Conservation (phyloP, 495 filamentous ascomycete species). For the Glonium stellatum region DNA sequence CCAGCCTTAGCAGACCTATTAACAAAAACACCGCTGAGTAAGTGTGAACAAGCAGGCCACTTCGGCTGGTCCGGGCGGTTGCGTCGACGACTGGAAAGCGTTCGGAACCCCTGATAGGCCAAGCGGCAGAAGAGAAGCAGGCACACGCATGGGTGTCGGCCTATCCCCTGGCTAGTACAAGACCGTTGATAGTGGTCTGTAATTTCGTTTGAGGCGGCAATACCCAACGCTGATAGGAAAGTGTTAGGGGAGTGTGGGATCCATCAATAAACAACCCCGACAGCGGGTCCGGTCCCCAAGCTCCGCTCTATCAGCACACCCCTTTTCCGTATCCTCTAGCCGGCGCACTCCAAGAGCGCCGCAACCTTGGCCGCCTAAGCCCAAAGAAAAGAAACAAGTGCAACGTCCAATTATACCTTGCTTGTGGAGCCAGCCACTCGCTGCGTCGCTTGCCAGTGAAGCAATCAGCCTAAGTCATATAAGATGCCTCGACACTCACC, state of each 20-base stretch:
- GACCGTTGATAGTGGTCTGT: conserved; percentile 11
- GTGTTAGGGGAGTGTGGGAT: conserved; percentile 6
- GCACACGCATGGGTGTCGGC: neutral
- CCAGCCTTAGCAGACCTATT: neutral
- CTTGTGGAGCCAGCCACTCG: neutral
- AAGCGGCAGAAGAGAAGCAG: neutral
- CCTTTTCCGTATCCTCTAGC: conserved; percentile 24
- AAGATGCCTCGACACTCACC: conserved; percentile 16
- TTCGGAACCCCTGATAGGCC: neutral
- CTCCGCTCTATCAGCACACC: conserved; percentile 4
- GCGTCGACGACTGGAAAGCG: neutral
- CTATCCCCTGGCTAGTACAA: neutral
- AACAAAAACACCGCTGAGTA: neutral
- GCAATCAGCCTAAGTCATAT: conserved; percentile 16
- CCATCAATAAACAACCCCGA: conserved; percentile 18
- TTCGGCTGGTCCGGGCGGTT: conserved; percentile 1
- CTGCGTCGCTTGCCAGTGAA: conserved; percentile 8
- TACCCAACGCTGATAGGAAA: conserved; percentile 14
- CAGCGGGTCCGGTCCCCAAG: conserved; percentile 5
- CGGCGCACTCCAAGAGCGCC: conserved; percentile 13
- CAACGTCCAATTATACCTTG: conserved; percentile 19
- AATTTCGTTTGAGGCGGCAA: conserved; percentile 23
- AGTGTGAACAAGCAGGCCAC: neutral
- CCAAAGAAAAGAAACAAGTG: conserved; percentile 15
- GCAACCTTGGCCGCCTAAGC: conserved; percentile 12